Evolutionary conservation across 352 stramenopile genomes (phyloP).

Genomic region (Phytophthora fragariae): DNA sequence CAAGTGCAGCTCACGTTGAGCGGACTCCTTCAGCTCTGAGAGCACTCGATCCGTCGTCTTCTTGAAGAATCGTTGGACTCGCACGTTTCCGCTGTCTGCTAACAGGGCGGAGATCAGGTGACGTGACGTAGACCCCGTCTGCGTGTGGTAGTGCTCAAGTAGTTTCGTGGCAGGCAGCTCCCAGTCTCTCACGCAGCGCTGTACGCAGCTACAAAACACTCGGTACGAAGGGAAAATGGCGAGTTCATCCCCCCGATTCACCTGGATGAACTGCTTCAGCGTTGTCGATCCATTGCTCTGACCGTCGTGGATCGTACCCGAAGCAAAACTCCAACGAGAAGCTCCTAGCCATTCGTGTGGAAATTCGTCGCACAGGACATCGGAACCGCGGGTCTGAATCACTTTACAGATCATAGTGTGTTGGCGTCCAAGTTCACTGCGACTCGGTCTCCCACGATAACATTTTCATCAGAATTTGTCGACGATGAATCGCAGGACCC

Average conservation of each 20-base stretch:
- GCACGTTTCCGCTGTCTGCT: slow-evolving; percentile 4
- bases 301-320: background rate
- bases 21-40: slow-evolving; percentile 6
- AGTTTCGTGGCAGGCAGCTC: slow-evolving; percentile 37
- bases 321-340: slow-evolving; percentile 31
- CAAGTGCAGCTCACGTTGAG: slow-evolving; percentile 21
- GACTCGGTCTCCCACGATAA: slow-evolving; percentile 31
- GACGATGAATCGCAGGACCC: background rate
- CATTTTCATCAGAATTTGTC: background rate
- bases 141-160: slow-evolving; percentile 31
- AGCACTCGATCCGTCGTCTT: slow-evolving; percentile 21
- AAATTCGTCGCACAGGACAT: slow-evolving; percentile 29
- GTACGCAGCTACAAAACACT: slow-evolving; percentile 49
- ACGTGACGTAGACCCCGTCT: slow-evolving; percentile 32
- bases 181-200: slow-evolving; percentile 43
- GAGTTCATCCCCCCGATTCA: slow-evolving; percentile 43
- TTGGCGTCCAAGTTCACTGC: slow-evolving; percentile 10
- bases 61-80: slow-evolving; percentile 34
- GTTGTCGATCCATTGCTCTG: background rate
- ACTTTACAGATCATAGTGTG: slow-evolving; percentile 23
- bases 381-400: slow-evolving; percentile 14
- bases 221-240: slow-evolving; percentile 45
- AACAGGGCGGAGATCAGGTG: slow-evolving; percentile 28
- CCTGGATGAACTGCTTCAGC: slow-evolving; percentile 38
- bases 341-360: slow-evolving; percentile 34